phyloP scores from a whole-genome alignment of 139 green algal species.

The Trebouxia sp. region DNA sequence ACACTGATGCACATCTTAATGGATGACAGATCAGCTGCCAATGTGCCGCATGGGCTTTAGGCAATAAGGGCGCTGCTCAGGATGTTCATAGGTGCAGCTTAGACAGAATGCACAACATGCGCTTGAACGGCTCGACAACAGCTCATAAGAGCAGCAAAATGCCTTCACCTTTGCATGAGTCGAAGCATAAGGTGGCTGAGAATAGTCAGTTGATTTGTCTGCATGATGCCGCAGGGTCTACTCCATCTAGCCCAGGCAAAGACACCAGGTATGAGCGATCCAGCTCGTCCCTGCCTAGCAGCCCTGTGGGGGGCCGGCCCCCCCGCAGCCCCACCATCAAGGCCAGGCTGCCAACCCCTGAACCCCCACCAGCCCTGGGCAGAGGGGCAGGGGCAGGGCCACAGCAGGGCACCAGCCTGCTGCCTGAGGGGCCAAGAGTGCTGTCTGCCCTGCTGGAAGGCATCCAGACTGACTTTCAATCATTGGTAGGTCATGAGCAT shows the following conservation, averaged over 20 bases:
- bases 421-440: conserved; percentile 23
- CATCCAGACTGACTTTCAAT: conserved; percentile 41
- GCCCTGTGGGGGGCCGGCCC: background rate
- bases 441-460: conserved; percentile 37
- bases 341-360: no score
- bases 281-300: background rate
- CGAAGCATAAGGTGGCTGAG: background rate
- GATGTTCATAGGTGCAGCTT: no score
- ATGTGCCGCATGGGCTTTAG: no score
- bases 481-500: conserved; percentile 10
- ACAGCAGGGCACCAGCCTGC: background rate
- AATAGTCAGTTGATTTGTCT: background rate
- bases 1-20: no score
- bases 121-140: no score
- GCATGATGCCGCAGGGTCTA: background rate
- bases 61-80: no score
- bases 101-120: no score
- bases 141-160: background rate
- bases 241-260: background rate
- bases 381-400: background rate
- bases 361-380: background rate
- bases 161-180: background rate
- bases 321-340: background rate
- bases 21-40: no score
- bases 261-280: background rate